phyloP scores from a whole-genome alignment of 1,284 basidiomycete genomes.

The Rhodotorula sp. region DNA sequence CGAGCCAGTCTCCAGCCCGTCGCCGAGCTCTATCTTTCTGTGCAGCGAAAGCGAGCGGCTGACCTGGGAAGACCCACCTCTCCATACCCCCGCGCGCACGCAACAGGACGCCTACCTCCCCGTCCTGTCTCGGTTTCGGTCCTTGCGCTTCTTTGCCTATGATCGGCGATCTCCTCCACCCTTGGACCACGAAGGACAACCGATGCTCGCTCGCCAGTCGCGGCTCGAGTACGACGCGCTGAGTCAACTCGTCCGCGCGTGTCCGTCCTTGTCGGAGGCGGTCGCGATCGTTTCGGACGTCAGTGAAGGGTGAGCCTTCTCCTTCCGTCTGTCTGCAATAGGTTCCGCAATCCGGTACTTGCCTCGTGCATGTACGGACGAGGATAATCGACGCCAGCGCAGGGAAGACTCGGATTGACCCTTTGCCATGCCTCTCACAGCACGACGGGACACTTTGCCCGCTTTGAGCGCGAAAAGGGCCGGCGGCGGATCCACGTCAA shows the following conservation, averaged over 20 bases:
- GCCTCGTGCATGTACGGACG: too few species aligned
- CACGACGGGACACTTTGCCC: slow-evolving; percentile 27
- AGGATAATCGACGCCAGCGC: too few species aligned
- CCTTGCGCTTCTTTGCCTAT: slow-evolving; percentile 31
- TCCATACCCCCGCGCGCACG: too few species aligned
- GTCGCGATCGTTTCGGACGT: slow-evolving; percentile 33
- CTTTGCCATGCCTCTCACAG: too few species aligned
- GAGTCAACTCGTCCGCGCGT: slow-evolving; percentile 5
- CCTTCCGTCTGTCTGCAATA: too few species aligned
- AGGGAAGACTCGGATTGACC: too few species aligned
- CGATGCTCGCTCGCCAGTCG: slow-evolving; percentile 2
- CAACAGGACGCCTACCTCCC: slow-evolving; percentile 28
- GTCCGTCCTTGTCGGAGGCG: slow-evolving; percentile 16
- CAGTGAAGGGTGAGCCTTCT: slow-evolving; percentile 22
- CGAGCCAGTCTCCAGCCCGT: neutral
- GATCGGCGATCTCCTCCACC: slow-evolving; percentile 21
- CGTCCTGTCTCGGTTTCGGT: slow-evolving; percentile 10
- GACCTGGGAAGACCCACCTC: neutral
- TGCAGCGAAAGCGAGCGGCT: neutral
- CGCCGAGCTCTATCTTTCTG: too few species aligned
- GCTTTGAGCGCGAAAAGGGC: slow-evolving; percentile 7
- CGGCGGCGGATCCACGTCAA: slow-evolving; percentile 11
- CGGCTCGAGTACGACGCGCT: slow-evolving; percentile 28
- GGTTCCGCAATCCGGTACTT: too few species aligned
- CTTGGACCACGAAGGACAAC: neutral